Evolutionary conservation across 257 asterid species (phyloP), one percentile per base, ranked within the genome.

Genomic region (Marsdenia floribunda): DNA sequence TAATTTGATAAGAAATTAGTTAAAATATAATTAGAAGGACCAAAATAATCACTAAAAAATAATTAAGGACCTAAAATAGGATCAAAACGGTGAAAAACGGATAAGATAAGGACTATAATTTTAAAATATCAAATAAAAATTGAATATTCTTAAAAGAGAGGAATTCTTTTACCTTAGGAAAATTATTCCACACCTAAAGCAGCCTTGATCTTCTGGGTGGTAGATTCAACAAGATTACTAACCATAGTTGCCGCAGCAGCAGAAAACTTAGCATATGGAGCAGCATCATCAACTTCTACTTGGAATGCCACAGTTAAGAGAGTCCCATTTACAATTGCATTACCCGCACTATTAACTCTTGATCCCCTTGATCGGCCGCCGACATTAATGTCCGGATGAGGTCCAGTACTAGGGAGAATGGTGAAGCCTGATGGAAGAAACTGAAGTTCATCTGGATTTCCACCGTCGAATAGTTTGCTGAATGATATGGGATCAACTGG

Each of bases 351-450:
- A 14, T 26, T 13, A 37, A 1, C 19, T 35, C 47, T 40, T 13
- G n/a, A 22, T 1, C 3, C 13, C 8, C 3, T 11, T 11, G 49
- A 7, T 6, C 49, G 49, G 12, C 49, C 1, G 2, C 9, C 2
- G 49, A 44, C 13, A 11, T 44, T 1, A 6, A 2, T 9, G 13
- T 49, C 5, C 1, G 9, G 22, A 0, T 47, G 69, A 33, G 47
- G 69, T 64, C 47, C 60, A 29, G 33, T 29, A 37, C 60, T 70
- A 0, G 74, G 74, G 13, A 70, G 14, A 49, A 70, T 70, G 37
- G 61, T 70, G 11, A 70, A 50, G 2, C 74, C 61, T 2, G 60
- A 47, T 9, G 74, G 61, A 29, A 70, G 74, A 18, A 70, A 15
- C 35, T 19, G 40, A 24, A 70, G 14, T 5, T n/a, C 52, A 1